Conservation (phyloP, 495 filamentous ascomycete species). For the Cladorrhinum samala region DNA sequence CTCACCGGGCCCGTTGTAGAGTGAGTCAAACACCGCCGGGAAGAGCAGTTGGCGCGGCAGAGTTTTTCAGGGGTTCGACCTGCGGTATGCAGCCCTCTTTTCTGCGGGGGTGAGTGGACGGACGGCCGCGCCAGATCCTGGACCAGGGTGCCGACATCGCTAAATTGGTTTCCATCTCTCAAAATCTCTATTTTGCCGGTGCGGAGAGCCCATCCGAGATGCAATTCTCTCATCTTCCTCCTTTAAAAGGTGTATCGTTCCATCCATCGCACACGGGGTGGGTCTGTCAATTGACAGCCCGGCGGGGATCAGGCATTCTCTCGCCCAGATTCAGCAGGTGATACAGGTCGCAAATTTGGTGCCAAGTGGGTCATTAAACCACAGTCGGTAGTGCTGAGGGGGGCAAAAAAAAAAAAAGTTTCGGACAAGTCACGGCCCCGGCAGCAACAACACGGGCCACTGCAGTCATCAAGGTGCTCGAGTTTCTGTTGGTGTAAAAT, state of each 20-base stretch:
- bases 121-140: background rate
- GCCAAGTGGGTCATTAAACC: background rate
- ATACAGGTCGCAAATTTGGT: conserved; percentile 12
- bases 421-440: background rate
- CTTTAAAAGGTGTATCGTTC: background rate
- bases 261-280: conserved; percentile 3
- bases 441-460: background rate
- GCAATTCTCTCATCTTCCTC: background rate
- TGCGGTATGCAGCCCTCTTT: conserved; percentile 2
- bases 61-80: background rate
- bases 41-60: conserved; percentile 3
- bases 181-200: background rate
- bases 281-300: conserved; percentile 1
- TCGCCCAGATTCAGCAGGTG: conserved; percentile 19
- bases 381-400: background rate
- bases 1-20: background rate
- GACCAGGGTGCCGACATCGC: conserved; percentile 2
- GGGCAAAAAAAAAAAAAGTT: background rate
- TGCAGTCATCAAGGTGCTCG: background rate
- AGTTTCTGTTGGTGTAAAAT: background rate
- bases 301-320: conserved; percentile 8
- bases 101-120: conserved; percentile 1
- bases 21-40: conserved; percentile 6
- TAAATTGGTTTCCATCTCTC: background rate
- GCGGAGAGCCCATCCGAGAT: background rate